A percentile compares a stretch with the other conserved stretches of the same genome.
phyloP scores from a whole-genome alignment of 1,284 basidiomycete genomes.

The Stygiomarasmius scandens region DNA sequence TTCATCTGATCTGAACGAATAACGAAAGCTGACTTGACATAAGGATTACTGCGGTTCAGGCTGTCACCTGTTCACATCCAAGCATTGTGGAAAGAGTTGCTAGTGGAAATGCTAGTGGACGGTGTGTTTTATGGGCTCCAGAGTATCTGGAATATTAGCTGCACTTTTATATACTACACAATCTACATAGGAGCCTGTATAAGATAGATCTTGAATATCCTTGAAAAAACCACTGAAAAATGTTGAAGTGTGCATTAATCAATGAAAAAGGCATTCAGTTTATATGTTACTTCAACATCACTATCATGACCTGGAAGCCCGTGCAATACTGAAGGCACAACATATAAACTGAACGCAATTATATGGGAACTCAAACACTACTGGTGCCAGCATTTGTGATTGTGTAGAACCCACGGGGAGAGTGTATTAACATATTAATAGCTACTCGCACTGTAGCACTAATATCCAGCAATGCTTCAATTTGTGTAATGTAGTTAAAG shows the following conservation, averaged over 20 bases:
- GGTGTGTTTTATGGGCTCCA: slow-evolving; percentile 80
- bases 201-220: too few species aligned
- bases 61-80: slow-evolving; percentile 85
- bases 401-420: neutral
- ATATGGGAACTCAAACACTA: too few species aligned
- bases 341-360: neutral
- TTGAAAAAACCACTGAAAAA: too few species aligned
- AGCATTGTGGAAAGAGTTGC: slow-evolving; percentile 69
- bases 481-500: too few species aligned
- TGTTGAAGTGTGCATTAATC: neutral
- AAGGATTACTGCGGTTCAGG: slow-evolving; percentile 80
- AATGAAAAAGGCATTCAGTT: neutral
- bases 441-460: too few species aligned
- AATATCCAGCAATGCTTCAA: too few species aligned
- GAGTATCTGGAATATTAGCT: slow-evolving; percentile 21
- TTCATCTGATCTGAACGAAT: neutral
- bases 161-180: too few species aligned
- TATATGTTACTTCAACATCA: neutral
- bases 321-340: neutral
- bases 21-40: slow-evolving; percentile 8
- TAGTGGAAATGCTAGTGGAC: slow-evolving; percentile 75
- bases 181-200: too few species aligned
- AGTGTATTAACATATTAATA: too few species aligned
- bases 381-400: neutral
- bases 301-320: neutral